Conservation (phyloP, 2,329 filamentous ascomycete genomes). For the Blastomyces emzantsi region DNA sequence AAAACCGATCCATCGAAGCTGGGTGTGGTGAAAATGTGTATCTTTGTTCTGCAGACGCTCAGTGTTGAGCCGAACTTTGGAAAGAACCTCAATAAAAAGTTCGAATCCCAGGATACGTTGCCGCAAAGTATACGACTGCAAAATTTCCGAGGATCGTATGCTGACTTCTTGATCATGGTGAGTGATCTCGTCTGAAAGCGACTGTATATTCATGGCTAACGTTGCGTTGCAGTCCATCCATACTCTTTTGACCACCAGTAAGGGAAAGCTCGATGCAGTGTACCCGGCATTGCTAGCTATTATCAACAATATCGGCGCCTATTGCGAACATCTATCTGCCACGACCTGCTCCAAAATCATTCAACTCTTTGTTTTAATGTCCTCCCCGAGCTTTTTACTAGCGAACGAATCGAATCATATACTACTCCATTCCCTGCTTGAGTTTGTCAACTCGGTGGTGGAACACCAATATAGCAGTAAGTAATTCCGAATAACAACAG, state of each 20-base stretch:
- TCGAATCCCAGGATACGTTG: conserved; percentile 80
- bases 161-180: conserved; percentile 86
- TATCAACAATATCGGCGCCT: conserved; percentile 85
- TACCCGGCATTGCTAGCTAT: conserved; percentile 88
- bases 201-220: conserved; percentile 20
- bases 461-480: conserved; percentile 77
- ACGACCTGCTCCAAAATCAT: conserved; percentile 72
- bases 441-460: conserved; percentile 80
- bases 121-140: conserved; percentile 71
- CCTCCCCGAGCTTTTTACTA: conserved; percentile 80
- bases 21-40: conserved; percentile 89
- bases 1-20: conserved; percentile 79
- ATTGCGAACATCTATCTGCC: conserved; percentile 66
- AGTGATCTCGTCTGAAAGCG: conserved; percentile 27
- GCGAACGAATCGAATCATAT: conserved; percentile 86
- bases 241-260: conserved; percentile 79
- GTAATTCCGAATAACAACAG: conserved; percentile 23
- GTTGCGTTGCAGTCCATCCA: conserved; percentile 62
- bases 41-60: conserved; percentile 91
- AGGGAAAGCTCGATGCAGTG: conserved; percentile 80
- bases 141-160: conserved; percentile 82
- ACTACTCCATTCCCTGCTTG: conserved; percentile 70
- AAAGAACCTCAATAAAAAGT: conserved; percentile 76
- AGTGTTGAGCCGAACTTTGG: conserved; percentile 91
- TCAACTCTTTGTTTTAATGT: conserved; percentile 86